Evolutionary conservation across 2,329 filamentous ascomycete species (phyloP).

Genomic region (Amauroascus verrucosus): DNA sequence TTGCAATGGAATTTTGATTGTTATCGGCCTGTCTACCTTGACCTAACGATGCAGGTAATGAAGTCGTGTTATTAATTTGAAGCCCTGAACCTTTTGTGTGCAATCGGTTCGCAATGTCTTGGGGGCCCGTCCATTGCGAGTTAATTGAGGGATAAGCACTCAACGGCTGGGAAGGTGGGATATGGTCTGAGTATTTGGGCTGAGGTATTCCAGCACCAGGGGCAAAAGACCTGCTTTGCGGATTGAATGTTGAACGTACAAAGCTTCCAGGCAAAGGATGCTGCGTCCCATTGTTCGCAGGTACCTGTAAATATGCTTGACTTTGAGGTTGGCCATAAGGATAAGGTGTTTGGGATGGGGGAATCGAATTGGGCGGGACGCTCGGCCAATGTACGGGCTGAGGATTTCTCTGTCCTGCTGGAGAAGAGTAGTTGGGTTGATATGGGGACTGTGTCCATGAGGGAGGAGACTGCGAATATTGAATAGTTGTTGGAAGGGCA

Average conservation of each 20-base stretch:
- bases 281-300: conserved; percentile 62
- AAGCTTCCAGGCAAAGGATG: conserved; percentile 79
- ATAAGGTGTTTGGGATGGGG: conserved; percentile 47
- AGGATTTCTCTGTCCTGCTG: conserved; percentile 23
- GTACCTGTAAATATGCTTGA: conserved; percentile 46
- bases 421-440: conserved; percentile 16
- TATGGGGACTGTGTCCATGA: conserved; percentile 29
- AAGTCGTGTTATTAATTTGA: neutral
- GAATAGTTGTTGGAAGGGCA: conserved; percentile 24
- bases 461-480: conserved; percentile 25
- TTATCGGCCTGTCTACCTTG: conserved; percentile 9
- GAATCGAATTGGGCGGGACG: conserved; percentile 29
- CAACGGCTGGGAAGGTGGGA: conserved; percentile 15
- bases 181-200: conserved; percentile 27
- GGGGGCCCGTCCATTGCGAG: neutral
- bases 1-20: conserved; percentile 35
- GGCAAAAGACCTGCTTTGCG: conserved; percentile 85
- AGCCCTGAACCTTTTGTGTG: neutral
- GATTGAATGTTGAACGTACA: conserved; percentile 80
- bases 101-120: conserved; percentile 2
- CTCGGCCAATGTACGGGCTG: conserved; percentile 31
- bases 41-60: neutral
- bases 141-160: neutral
- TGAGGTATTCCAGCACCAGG: conserved; percentile 44
- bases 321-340: conserved; percentile 68